Evolutionary conservation across 495 filamentous ascomycete genomes (phyloP), one percentile per base, ranked within the genome.

Genomic region (Aspergillus heteromorphus): DNA sequence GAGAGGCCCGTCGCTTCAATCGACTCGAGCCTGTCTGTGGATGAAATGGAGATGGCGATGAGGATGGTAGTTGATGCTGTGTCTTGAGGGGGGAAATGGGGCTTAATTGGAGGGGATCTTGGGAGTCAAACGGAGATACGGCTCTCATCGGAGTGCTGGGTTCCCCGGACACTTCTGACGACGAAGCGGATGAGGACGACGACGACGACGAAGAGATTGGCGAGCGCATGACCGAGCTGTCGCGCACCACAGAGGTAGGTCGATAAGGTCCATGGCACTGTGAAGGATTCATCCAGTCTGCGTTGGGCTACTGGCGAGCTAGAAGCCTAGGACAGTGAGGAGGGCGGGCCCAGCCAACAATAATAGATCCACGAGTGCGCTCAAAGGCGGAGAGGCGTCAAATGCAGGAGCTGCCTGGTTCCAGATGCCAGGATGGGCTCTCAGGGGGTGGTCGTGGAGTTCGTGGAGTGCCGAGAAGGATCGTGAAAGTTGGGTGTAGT

Each of bases 1-100:
- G 71, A 4, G 73, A 75, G 45, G 73, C 71, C 60, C 73, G 66
- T 52, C 73, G 70, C 53, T 67, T 73, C 10, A 62, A 54, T 60
- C 67, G 63, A 43, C 59, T 48, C 3, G 61, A 58, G 43, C 57
- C 50, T 13, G 53, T 20, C 40, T 58, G 23, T 49, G 40, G 54
- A 61, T 59, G 18, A 48, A 56, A 29, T 52, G 54, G 38, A 43
- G 61, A 25, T 57, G 47, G 48, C 63, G 36, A 34, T 56, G 36
- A 27, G 7, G 23, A 29, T 19, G 49, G 48, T 43, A 49, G 55
- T n/a, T 57, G 58, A 17, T 48, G 45, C 23, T 41, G 21, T 51
- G 45, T 18, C 25, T 27, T 45, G 14, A 48, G 29, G n/a, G 57
- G 63, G 30, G 63, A 58, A 19, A 59, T 27, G 20, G 63, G 63